Conservation (phyloP, 2,329 filamentous ascomycete genomes). For the Purpureocillium takamizusanense region DNA sequence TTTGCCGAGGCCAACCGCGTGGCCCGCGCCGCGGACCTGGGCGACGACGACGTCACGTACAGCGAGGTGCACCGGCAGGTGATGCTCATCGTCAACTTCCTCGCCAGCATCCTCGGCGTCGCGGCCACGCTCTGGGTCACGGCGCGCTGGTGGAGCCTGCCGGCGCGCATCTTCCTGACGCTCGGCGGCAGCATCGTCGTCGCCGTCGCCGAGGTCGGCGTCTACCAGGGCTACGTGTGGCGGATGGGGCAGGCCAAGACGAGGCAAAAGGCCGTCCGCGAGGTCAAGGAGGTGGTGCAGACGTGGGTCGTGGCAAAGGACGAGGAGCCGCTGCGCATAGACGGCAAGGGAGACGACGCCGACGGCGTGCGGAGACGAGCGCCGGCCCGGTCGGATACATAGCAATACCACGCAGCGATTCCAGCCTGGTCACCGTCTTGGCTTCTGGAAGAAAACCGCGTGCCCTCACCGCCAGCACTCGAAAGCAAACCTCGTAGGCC, state of each 20-base stretch:
- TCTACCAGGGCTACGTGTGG: conserved; percentile 69
- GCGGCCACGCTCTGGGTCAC: conserved; percentile 71
- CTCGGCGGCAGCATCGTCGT: conserved; percentile 62
- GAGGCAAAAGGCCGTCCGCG: conserved; percentile 49
- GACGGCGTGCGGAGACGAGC: conserved; percentile 17
- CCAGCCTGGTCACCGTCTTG: too few species aligned
- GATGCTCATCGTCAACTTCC: conserved; percentile 79
- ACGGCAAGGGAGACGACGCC: conserved; percentile 10
- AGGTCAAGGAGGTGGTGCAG: conserved; percentile 60
- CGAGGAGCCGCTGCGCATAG: conserved; percentile 16
- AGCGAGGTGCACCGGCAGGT: conserved; percentile 73
- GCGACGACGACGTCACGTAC: conserved; percentile 58
- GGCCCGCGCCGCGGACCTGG: conserved; percentile 33
- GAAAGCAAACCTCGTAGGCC: too few species aligned
- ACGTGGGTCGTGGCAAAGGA: conserved; percentile 57
- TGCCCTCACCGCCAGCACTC: too few species aligned
- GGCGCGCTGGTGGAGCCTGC: conserved; percentile 66
- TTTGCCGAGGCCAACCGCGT: conserved; percentile 47
- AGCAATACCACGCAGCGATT: background rate
- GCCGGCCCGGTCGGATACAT: background rate
- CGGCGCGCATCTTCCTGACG: conserved; percentile 60
- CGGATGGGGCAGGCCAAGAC: conserved; percentile 60
- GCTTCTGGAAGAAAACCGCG: too few species aligned
- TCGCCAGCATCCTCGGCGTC: conserved; percentile 76
- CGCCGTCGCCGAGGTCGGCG: conserved; percentile 65